Base-by-base conservation (phyloP, 768 basidiomycete species). In the Lentinus brumalis region DNA sequence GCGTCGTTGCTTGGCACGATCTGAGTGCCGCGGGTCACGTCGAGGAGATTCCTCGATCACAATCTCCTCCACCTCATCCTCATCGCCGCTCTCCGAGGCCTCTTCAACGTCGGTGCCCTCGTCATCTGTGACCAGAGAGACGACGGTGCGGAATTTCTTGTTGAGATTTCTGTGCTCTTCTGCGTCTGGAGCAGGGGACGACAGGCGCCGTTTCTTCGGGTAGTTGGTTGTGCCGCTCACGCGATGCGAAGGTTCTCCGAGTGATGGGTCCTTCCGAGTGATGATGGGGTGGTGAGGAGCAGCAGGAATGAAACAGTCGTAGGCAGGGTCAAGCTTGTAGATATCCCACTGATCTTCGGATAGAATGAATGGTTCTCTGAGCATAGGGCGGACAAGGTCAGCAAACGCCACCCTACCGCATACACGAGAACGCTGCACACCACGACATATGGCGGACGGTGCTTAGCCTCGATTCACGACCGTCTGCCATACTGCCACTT, bases 331-430 rank as follows among this genome's bases (percentile, higher is more conserved):
- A 8, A 93, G 79, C 69, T 92, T 92, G 75, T 92, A 87, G 31
- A 92, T 86, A 62, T 93, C 91, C 91, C 91, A 93, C 71, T 92
- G 90, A 39, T 92, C 89, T 70, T 88, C 88, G 18, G 83, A 81
- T 69, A 82, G 82, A 59, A 81, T 71, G 54, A 82, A 72, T 1
- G 72, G 69, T 73, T 82, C 74, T 10, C 87, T 87, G 62, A 29
- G 30, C 60, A 61, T 66, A 8, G 57, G 49, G 51, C 44, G 42
- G 50, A 60, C 21, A 2, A 26, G 21, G 40, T 15, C 26, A 15
- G 4, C n/a, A 45, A 50, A 31, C 50, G 52, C 14, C 5, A 39
- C 6, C 21, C 21, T 26, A 26, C 21, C 21, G 21, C 21, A 26
- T 26, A 26, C 21, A 26, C 21, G 21, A 26, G 21, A 26, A 26